Evolutionary conservation across 2,329 filamentous ascomycete species (phyloP).

Genomic region (Xylariaceae sp.): DNA sequence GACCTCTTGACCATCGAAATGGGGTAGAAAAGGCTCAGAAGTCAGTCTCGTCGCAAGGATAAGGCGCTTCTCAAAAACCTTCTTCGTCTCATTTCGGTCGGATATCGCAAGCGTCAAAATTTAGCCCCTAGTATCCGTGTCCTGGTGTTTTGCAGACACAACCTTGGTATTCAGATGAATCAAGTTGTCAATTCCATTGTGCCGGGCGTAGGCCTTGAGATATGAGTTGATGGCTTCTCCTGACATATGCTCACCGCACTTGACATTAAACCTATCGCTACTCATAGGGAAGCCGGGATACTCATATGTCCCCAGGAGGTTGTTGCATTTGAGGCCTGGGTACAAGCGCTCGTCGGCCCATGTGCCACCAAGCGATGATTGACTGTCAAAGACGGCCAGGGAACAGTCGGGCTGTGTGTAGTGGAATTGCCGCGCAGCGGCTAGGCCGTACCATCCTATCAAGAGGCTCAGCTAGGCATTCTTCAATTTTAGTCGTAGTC

Average conservation of each 20-base stretch:
- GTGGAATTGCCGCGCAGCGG: slow-evolving; percentile 66
- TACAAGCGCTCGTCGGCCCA: slow-evolving; percentile 74
- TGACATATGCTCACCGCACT: slow-evolving; percentile 63
- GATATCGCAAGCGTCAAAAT: slow-evolving; percentile 30
- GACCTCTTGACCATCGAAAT: slow-evolving; percentile 53
- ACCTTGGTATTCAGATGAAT: slow-evolving; percentile 61
- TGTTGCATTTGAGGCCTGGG: slow-evolving; percentile 75
- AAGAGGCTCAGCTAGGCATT: slow-evolving; percentile 1
- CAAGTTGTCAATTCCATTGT: slow-evolving; percentile 56
- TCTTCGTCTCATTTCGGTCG: slow-evolving; percentile 32
- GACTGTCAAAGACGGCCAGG: slow-evolving; percentile 64
- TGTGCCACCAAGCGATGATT: slow-evolving; percentile 67
- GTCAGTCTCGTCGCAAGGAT: slow-evolving; percentile 68
- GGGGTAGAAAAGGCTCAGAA: slow-evolving; percentile 62
- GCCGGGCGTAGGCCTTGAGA: slow-evolving; percentile 59
- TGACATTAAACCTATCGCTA: slow-evolving; percentile 54
- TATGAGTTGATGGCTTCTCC: slow-evolving; percentile 63
- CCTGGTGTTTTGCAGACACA: slow-evolving; percentile 55
- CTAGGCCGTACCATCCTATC: slow-evolving; percentile 62
- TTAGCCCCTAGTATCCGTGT: slow-evolving; percentile 46
- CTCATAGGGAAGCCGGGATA: slow-evolving; percentile 77
- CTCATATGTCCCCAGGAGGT: slow-evolving; percentile 75
- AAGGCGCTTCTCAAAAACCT: slow-evolving; percentile 53
- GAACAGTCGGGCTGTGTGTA: slow-evolving; percentile 63
- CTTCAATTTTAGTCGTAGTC: not conserved